Evolutionary conservation across 495 filamentous ascomycete species (phyloP), one percentile per base, ranked within the genome.

Genomic region (Penicillium egyptiacum): DNA sequence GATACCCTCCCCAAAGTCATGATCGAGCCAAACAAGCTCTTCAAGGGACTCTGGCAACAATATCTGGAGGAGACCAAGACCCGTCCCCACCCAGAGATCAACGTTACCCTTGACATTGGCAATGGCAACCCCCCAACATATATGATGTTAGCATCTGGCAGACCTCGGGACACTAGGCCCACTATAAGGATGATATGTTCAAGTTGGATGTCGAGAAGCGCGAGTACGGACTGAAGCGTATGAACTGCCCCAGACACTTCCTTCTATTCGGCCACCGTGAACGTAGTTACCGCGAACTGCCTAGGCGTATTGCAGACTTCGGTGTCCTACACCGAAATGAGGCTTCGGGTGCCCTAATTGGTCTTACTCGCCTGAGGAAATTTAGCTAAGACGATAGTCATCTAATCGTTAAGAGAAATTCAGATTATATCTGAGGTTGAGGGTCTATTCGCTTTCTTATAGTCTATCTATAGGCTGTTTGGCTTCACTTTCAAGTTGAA

Each of bases 331-430:
- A 98, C 72, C 80, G 94, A 42, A 97, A 98, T 62, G 94, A 98
- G 71, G 91, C 90, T 7, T 96, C 91, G 22, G 94, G 94, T 44
- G 94, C 94, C 12, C 76, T 98, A 53, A 88, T 85, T 57, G 94
- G 94, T 16, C 76, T 98, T 59, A 97, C 94, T 9, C 82, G 94
- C 71, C 93, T 98, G 17, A 82, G 94, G 5, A 83, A 91, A 53
- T 98, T 98, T 76, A 86, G 92, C 69, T 93, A 98, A 73, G 94
- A 98, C 69, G 94, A 98, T n/a, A n/a, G n/a, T n/a, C n/a, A n/a
- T n/a, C n/a, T n/a, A n/a, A n/a, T n/a, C n/a, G n/a, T n/a, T n/a
- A n/a, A n/a, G n/a, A n/a, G n/a, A n/a, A n/a, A n/a, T n/a, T n/a
- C 23, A 90, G 78, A 89, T 97, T 69, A 82, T 79, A 51, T 78